A percentile compares a stretch with the other conserved stretches of the same genome.
Conservation (phyloP, 2,329 filamentous ascomycete species). For the Aspergillus sp. region DNA sequence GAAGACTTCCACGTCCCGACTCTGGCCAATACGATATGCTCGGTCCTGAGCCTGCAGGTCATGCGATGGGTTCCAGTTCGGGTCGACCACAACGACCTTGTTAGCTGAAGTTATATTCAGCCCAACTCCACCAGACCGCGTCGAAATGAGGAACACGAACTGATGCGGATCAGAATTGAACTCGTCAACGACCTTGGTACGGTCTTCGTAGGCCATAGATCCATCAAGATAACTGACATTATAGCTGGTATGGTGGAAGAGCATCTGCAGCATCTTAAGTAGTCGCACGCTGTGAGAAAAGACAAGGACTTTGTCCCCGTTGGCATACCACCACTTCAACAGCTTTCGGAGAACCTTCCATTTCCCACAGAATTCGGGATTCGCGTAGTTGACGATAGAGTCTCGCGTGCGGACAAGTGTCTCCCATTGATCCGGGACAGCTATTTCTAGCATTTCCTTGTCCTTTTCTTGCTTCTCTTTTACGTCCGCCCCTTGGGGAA, state of each 20-base stretch:
- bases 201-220: conserved; percentile 72
- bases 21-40: conserved; percentile 91
- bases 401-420: conserved; percentile 68
- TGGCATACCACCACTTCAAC: conserved; percentile 80
- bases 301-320: conserved; percentile 88
- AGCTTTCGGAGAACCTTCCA: conserved; percentile 88
- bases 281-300: conserved; percentile 90
- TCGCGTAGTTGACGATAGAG: conserved; percentile 70
- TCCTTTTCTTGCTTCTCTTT: conserved; percentile 72
- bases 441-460: conserved; percentile 63
- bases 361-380: conserved; percentile 91
- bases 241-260: conserved; percentile 85
- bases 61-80: conserved; percentile 94
- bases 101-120: conserved; percentile 97
- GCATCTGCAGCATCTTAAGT: conserved; percentile 71
- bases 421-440: conserved; percentile 68
- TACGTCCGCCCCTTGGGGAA: conserved; percentile 60
- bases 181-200: conserved; percentile 73
- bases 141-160: conserved; percentile 94
- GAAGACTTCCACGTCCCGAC: conserved; percentile 89
- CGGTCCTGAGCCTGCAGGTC: conserved; percentile 95
- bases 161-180: conserved; percentile 84
- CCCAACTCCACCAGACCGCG: conserved; percentile 84
- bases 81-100: conserved; percentile 94
- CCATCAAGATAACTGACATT: conserved; percentile 89